A percentile compares a stretch with the other conserved stretches of the same genome.
These are phyloP conservation scores for Pyrrhoderma noxium DNA, from an alignment of 1,284 basidiomycete genomes.

Conservation along the genomic window DNA sequence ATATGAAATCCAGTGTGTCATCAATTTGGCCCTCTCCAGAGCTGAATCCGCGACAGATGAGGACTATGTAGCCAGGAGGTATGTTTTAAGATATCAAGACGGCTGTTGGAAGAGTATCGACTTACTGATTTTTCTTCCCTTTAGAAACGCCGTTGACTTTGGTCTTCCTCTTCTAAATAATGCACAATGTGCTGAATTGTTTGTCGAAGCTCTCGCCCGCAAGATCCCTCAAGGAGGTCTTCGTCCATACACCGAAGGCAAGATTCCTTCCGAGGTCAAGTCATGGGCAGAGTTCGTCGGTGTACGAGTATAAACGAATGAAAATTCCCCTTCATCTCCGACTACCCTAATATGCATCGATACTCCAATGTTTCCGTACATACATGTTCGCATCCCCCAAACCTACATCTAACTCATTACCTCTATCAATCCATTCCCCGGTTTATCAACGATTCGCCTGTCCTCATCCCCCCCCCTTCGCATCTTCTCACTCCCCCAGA, in stretches of 20 bases:
- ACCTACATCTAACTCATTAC: too few species aligned
- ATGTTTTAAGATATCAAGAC: constrained; percentile 24
- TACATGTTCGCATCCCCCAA: too few species aligned
- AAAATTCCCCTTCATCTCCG: too few species aligned
- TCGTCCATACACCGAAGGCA: constrained; percentile 80
- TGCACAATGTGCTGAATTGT: constrained; percentile 81
- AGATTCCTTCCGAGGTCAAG: constrained; percentile 88
- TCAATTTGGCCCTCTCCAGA: constrained; percentile 86
- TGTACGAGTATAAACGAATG: constrained; percentile 44
- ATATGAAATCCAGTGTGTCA: constrained; percentile 91
- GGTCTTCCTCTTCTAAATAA: constrained; percentile 90
- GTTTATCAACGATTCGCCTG: too few species aligned
- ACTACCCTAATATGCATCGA: too few species aligned
- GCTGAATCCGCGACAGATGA: constrained; percentile 81
- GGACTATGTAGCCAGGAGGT: constrained; percentile 92
- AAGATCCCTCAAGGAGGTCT: constrained; percentile 86
- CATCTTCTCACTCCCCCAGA: too few species aligned
- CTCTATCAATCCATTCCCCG: too few species aligned
- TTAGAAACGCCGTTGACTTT: constrained; percentile 91
- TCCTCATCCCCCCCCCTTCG: too few species aligned
- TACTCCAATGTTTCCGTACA: too few species aligned
- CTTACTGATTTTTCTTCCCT: constrained; percentile 83
- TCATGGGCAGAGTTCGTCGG: constrained; percentile 89
- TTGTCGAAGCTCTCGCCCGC: constrained; percentile 83
- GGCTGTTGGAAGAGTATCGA: too few species aligned